Conservation (phyloP, 768 basidiomycete genomes). For the Xanthoconium purpureum region DNA sequence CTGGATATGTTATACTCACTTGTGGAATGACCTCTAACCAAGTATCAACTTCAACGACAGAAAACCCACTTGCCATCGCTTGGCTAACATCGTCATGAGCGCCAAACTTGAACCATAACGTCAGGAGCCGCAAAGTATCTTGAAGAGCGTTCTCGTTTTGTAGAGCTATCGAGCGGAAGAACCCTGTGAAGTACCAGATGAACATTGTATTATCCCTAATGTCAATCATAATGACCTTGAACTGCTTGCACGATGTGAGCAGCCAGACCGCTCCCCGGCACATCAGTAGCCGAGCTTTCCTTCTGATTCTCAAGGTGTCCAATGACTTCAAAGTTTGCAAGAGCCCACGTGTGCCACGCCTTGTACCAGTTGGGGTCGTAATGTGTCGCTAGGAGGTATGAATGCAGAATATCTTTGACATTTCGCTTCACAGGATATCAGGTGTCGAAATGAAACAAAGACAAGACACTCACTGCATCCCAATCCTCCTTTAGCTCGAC, state of each 20-base stretch:
- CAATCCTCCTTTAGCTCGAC: conserved; percentile 75
- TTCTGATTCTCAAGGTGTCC: conserved; percentile 69
- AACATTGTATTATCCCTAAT: conserved; percentile 4
- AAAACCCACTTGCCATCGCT: conserved; percentile 85
- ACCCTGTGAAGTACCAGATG: conserved; percentile 48
- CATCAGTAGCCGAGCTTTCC: conserved; percentile 52
- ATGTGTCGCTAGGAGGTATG: conserved; percentile 84
- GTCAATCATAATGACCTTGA: conserved; percentile 51
- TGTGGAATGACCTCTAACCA: conserved; percentile 99
- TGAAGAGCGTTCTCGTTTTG: conserved; percentile 90
- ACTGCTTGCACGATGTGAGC: conserved; percentile 89
- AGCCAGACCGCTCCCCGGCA: conserved; percentile 62
- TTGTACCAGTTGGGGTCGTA: conserved; percentile 98
- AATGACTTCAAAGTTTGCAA: conserved; percentile 94
- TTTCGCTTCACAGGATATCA: conserved; percentile 53
- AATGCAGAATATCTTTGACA: conserved; percentile 76
- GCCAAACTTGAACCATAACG: conserved; percentile 98
- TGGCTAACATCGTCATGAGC: conserved; percentile 84
- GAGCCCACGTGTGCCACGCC: conserved; percentile 98
- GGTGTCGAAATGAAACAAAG: not conserved
- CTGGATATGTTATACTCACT: conserved; percentile 40
- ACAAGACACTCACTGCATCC: conserved; percentile 55
- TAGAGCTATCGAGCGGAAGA: conserved; percentile 92
- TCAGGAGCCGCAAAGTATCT: conserved; percentile 88
- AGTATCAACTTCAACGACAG: conserved; percentile 89